Percentiles rank a stretch among this genome's conserved stretches.
Evolutionary conservation across 73 alveolate genomes (phyloP).

Genomic region (Uronychia setigera): DNA sequence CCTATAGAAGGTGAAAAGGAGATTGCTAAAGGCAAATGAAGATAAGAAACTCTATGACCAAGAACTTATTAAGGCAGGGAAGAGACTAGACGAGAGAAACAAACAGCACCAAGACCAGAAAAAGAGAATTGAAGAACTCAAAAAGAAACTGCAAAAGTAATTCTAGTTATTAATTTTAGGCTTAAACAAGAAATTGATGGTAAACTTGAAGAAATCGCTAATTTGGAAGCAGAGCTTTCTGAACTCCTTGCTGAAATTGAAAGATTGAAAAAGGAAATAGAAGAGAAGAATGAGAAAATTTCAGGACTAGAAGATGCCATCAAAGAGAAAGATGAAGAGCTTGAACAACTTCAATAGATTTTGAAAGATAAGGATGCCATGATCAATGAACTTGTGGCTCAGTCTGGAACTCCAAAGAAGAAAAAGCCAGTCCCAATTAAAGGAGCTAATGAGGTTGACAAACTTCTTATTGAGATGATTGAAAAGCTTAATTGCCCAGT

Average conservation of each 20-base stretch:
- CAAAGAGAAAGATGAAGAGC: background rate
- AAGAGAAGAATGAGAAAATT: background rate
- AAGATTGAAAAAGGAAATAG: background rate
- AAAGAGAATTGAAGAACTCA: background rate
- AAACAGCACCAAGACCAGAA: background rate
- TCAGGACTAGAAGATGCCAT: conserved; percentile 1
- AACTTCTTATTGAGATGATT: conserved; percentile 39
- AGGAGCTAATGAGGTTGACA: conserved; percentile 56
- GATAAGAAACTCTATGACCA: background rate
- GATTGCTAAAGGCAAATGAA: background rate
- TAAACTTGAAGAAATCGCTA: background rate
- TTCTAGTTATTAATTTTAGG: background rate
- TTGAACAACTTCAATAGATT: background rate
- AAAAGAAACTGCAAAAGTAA: background rate
- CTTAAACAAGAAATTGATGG: background rate
- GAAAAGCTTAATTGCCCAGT: conserved; percentile 47
- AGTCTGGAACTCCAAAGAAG: background rate
- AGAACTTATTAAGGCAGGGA: background rate
- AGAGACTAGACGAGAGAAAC: background rate
- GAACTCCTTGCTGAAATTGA: background rate
- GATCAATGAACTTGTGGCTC: background rate
- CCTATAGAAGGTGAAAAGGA: background rate
- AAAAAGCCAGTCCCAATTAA: background rate
- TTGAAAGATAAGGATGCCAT: background rate
- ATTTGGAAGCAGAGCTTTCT: background rate